phyloP scores from a whole-genome alignment of 257 asterid genomes.

The Plantago ovata region DNA sequence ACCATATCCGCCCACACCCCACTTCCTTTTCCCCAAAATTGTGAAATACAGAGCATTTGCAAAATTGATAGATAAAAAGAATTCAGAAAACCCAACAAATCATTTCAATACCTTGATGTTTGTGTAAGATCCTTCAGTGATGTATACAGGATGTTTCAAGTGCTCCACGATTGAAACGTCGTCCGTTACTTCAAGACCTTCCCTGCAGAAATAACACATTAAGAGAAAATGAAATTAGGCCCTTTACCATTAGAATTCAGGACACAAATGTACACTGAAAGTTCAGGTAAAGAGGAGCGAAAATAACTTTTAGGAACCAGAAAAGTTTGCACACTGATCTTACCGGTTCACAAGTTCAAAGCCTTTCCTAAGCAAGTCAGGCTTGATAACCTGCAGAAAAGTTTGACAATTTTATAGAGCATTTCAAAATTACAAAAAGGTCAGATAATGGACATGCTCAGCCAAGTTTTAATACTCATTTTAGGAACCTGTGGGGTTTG shows the following conservation, averaged over 20 bases:
- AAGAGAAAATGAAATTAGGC: neutral
- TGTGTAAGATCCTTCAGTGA: constrained; percentile 93
- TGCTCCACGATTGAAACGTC: constrained; percentile 96
- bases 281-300: too few species aligned
- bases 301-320: neutral
- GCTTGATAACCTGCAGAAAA: constrained; percentile 69
- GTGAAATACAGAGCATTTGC: neutral
- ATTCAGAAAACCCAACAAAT: neutral
- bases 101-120: constrained; percentile 79
- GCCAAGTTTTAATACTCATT: constrained; percentile 12
- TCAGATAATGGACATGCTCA: constrained; percentile 1
- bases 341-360: constrained; percentile 84
- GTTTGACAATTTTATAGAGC: constrained; percentile 4
- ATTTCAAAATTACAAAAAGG: constrained; percentile 11
- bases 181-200: constrained; percentile 94
- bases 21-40: too few species aligned
- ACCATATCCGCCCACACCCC: too few species aligned
- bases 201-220: constrained; percentile 41
- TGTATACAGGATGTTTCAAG: constrained; percentile 91
- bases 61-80: neutral
- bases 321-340: neutral
- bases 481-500: constrained; percentile 91
- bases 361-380: constrained; percentile 85
- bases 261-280: neutral
- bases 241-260: neutral